Conservation (phyloP, 2,329 filamentous ascomycete genomes). For the Venturia asperata region DNA sequence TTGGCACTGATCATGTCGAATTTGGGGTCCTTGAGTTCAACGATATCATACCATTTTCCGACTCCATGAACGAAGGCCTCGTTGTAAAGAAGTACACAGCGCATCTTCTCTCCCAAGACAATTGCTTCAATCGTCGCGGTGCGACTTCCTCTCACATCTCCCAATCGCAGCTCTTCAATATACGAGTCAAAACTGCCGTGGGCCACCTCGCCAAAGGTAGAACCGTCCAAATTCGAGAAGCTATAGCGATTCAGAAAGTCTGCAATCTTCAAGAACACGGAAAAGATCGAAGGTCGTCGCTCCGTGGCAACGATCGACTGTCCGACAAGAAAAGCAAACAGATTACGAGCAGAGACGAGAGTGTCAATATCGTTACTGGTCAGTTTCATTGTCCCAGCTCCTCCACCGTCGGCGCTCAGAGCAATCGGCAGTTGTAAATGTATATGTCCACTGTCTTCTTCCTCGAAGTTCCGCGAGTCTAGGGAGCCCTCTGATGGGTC, state of each 20-base stretch:
- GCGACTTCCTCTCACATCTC: constrained; percentile 71
- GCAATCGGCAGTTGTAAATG: constrained; percentile 54
- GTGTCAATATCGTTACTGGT: constrained; percentile 48
- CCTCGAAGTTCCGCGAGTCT: constrained; percentile 41
- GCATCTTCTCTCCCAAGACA: constrained; percentile 82
- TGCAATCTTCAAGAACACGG: constrained; percentile 55
- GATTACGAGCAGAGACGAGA: constrained; percentile 53
- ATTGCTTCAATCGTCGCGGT: constrained; percentile 87
- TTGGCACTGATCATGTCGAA: constrained; percentile 61
- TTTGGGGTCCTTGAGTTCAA: constrained; percentile 61
- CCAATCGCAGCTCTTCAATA: constrained; percentile 67
- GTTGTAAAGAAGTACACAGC: constrained; percentile 73
- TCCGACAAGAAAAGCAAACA: constrained; percentile 57
- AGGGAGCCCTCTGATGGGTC: constrained; percentile 43
- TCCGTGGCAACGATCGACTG: constrained; percentile 55
- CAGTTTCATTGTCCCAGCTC: constrained; percentile 23
- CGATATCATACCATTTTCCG: constrained; percentile 70
- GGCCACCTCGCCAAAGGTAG: constrained; percentile 56
- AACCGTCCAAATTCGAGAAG: constrained; percentile 56
- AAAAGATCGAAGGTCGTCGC: constrained; percentile 48
- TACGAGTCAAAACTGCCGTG: constrained; percentile 64
- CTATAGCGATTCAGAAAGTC: constrained; percentile 50
- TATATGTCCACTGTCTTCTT: constrained; percentile 41
- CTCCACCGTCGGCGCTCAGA: constrained; percentile 36
- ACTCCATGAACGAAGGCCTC: constrained; percentile 88